Conservation (phyloP, 495 filamentous ascomycete genomes). For the Hypoxylon lienhwacheense region DNA sequence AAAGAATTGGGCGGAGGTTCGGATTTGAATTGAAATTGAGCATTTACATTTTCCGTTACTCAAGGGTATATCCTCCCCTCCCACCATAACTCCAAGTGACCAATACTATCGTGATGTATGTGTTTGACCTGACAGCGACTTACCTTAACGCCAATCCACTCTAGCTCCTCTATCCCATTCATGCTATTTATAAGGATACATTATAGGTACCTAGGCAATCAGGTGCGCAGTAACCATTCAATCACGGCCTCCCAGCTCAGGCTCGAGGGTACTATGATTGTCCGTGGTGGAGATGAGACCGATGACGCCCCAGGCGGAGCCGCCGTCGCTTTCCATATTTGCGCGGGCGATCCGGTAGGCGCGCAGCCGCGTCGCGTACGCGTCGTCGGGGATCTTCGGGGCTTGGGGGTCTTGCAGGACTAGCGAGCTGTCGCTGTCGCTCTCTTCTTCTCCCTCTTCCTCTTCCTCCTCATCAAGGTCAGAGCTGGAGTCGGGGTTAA, state of each 20-base stretch:
- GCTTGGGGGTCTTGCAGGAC: conserved; percentile 35
- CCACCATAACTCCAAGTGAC: too few relatives aligned
- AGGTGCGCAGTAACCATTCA: too few relatives aligned
- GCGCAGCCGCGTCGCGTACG: conserved; percentile 35
- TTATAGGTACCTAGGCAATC: not conserved
- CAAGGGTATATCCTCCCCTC: conserved; percentile 3
- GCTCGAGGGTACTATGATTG: conserved; percentile 41
- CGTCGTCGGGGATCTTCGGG: conserved; percentile 34
- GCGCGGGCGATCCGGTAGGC: conserved; percentile 36
- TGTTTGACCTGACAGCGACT: too few relatives aligned
- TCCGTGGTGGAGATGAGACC: conserved; percentile 44
- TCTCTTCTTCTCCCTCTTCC: too few relatives aligned
- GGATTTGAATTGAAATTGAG: not conserved
- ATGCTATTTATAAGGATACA: not conserved
- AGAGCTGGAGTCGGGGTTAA: too few relatives aligned
- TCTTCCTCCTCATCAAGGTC: too few relatives aligned
- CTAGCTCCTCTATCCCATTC: too few relatives aligned
- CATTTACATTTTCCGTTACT: conserved; percentile 1
- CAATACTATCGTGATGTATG: too few relatives aligned
- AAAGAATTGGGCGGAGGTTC: conserved; percentile 4
- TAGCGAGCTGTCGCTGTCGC: conserved; percentile 8
- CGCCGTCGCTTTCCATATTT: conserved; percentile 32
- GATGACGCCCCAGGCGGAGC: conserved; percentile 27
- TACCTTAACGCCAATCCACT: too few relatives aligned
- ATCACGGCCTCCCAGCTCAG: conserved; percentile 36